phyloP scores from a whole-genome alignment of 2,329 filamentous ascomycete genomes.

The Pseudogymnoascus sp. region DNA sequence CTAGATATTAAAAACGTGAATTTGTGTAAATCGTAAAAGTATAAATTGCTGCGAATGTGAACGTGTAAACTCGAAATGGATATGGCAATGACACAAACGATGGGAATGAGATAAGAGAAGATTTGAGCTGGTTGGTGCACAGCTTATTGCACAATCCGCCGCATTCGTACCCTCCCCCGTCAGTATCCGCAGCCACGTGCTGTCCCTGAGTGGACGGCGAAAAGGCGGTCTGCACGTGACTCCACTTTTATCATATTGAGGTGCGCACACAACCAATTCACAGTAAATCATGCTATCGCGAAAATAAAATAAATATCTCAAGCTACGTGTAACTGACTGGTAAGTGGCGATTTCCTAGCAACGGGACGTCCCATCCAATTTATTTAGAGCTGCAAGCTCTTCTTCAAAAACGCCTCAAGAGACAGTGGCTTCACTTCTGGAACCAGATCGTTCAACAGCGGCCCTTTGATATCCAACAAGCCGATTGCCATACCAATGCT shows the following conservation, averaged over 20 bases:
- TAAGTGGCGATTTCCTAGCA: background rate
- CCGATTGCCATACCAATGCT: background rate
- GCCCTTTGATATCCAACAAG: background rate
- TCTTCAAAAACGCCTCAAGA: background rate
- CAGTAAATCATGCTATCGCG: background rate
- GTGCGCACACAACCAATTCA: background rate
- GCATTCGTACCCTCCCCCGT: constrained; percentile 1
- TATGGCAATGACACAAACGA: background rate
- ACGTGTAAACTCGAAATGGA: background rate
- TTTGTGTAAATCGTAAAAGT: background rate
- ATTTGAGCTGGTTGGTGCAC: constrained; percentile 1
- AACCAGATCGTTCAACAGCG: background rate
- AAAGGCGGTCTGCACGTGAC: constrained; percentile 7
- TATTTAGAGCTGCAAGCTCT: background rate
- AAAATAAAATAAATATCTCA: background rate
- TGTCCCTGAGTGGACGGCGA: background rate
- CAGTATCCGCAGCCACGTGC: constrained; percentile 2
- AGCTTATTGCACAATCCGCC: constrained; percentile 1
- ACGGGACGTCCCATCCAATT: background rate
- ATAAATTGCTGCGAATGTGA: background rate
- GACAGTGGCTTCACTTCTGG: background rate
- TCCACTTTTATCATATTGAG: constrained; percentile 5
- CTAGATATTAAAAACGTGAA: background rate
- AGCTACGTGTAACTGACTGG: background rate
- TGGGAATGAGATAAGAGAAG: background rate